Base-by-base conservation (phyloP, 1,284 basidiomycete species). In the Boletus albobrunnescens region DNA sequence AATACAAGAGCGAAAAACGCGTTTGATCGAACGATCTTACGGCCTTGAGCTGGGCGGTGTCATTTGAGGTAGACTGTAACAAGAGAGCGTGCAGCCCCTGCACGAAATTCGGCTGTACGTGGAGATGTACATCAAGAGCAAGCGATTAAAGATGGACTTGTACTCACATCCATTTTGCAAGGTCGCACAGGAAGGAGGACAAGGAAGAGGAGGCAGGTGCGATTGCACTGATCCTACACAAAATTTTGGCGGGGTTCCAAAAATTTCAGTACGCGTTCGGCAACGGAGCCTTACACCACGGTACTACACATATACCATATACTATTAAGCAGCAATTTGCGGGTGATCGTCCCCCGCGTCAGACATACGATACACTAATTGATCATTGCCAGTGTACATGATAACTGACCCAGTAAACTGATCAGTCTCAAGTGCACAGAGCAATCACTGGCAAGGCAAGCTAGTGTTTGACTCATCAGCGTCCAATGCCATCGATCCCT, bases 31-130 rank as follows among this genome's bases (percentile, higher is more conserved):
- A 46, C 38, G 54, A 52, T 68, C 90, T 65, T 70, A 94, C 92
- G 61, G 85, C 79, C 75, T 95, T 94, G 67, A 96, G 81, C 61
- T 85, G 76, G 52, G 77, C 76, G 32, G 94, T 96, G 72, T 96
- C 91, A 58, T 88, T 89, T 47, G 87, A 82, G 49, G 86, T 89
- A 27, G 86, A 87, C 65, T 91, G 89, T 56, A 87, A 72, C 46
- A 97, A 83, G 51, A 95, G 81, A 69, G 79, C 77, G 72, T 94
- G 90, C 54, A 97, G 74, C 58, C 79, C 80, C 70, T 91, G 82
- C 56, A 87, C 78, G 61, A 79, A 87, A 64, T 70, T 75, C 23
- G 79, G 77, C 86, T 90, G 50, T 40, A 31, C 7, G 36, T 31
- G 16, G 7, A 48, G 43, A 41, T 52, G 38, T 40, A 16, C 12